Evolutionary conservation across 371 early-diverging fungal species (phyloP), one percentile per base, ranked within the genome.

Genomic region (Funneliformis caledonium): DNA sequence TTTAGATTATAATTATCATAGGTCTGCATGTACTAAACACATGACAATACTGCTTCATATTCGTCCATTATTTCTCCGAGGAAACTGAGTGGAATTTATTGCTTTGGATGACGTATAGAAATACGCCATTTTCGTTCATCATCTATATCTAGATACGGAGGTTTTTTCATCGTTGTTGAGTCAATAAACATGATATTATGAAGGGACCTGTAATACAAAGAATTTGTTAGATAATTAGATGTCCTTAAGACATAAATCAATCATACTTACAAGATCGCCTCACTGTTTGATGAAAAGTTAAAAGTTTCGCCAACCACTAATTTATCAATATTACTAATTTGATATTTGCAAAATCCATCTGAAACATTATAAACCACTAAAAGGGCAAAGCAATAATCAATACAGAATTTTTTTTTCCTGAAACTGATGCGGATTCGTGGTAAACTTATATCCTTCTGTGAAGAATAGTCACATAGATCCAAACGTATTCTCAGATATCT

Each of bases 361-460:
- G n/a, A n/a, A n/a, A n/a, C n/a, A n/a, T n/a, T 22, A 68, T 68
- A 68, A 68, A 68, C 69, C 9, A 69, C 69, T 69, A 45, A 45
- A 45, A 45, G 43, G 69, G 10, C 26, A 26, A 62, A 61, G 69
- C 45, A 69, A 45, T n/a, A 22, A 3, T 69, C n/a, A 69, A 22
- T 45, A 45, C 64, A 62, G 31, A 31, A 62, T 9, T 31, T 4
- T 62, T 69, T 69, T 69, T 11, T n/a, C 22, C 43, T 19, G 43
- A 68, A 68, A 8, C 2, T n/a, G 69, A 69, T 69, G 22, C 69
- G 2, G 69, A 69, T 69, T 42, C 43, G n/a, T n/a, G n/a, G 19
- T 68, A 14, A 68, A 68, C 68, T 68, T 68, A 68, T 43, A 67
- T 67, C 68, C 68, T 67, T 67, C 68, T 67, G 68, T 26, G 68